A percentile compares a stretch with the other conserved stretches of the same genome.
phyloP scores from a whole-genome alignment of 345 rosid genomes.

The Sisymbrium irio region DNA sequence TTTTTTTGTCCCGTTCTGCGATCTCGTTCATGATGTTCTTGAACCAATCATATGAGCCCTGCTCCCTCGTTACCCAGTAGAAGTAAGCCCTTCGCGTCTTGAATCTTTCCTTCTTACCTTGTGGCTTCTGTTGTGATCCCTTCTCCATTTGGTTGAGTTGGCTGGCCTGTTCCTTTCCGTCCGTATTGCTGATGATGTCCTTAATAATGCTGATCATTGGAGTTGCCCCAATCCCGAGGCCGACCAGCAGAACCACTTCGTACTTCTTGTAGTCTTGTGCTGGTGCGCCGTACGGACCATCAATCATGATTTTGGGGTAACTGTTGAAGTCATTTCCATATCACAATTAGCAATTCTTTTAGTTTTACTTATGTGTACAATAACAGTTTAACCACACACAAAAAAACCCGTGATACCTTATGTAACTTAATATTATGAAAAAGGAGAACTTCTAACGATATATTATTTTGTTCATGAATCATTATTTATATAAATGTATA shows the following conservation, averaged over 20 bases:
- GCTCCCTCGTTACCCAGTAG: conserved; percentile 79
- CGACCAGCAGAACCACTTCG: conserved; percentile 62
- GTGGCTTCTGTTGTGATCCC: conserved; percentile 24
- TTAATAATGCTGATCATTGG: conserved; percentile 82
- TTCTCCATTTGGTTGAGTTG: conserved; percentile 35
- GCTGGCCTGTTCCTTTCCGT: conserved; percentile 34
- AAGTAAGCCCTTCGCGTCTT: conserved; percentile 64
- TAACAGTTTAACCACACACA: no score
- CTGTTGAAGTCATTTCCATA: conserved; percentile 14
- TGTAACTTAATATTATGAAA: no score
- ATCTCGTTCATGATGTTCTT: conserved; percentile 49
- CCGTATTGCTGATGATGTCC: conserved; percentile 62
- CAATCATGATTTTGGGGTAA: conserved; percentile 54
- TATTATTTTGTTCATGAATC: no score
- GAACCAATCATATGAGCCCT: conserved; percentile 80
- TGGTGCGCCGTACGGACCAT: conserved; percentile 83
- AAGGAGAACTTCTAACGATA: no score
- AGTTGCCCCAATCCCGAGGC: conserved; percentile 78
- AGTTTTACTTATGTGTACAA: no score
- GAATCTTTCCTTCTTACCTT: conserved; percentile 39
- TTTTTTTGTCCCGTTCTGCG: conserved; percentile 39
- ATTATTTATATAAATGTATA: no score
- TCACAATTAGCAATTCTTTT: neutral
- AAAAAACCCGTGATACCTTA: no score
- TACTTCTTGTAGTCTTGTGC: conserved; percentile 77